phyloP scores from a whole-genome alignment of 148 eudicot species.

The Rhododendron kiyosumense region DNA sequence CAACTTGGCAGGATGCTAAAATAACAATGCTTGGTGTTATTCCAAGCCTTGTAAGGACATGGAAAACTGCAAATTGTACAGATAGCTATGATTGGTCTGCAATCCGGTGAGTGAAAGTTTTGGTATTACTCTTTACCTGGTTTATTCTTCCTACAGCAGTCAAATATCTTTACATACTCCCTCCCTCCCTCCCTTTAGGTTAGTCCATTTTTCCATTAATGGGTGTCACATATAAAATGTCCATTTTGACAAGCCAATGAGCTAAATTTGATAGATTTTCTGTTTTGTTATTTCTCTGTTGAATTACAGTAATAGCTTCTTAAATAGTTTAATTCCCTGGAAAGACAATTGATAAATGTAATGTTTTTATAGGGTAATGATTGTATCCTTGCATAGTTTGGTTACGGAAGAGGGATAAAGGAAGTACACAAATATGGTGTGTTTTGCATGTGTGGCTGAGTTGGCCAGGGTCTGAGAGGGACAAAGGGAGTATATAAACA shows the following conservation, averaged over 20 bases:
- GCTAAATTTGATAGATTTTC: not conserved
- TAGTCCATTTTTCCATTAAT: not conserved
- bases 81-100: conserved; percentile 84
- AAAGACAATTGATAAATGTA: not conserved
- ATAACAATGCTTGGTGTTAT: conserved; percentile 94
- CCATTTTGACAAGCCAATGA: not conserved
- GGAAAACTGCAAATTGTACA: conserved; percentile 67
- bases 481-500: not conserved
- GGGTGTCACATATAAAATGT: not conserved
- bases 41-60: conserved; percentile 88
- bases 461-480: not conserved
- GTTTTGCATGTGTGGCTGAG: not conserved
- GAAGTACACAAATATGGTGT: not conserved
- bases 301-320: not conserved
- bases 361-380: not conserved
- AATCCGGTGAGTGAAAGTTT: conserved; percentile 56
- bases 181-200: not conserved
- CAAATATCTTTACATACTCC: not conserved
- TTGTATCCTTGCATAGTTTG: not conserved
- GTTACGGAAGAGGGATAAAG: not conserved
- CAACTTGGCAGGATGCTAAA: conserved; percentile 68
- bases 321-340: not conserved
- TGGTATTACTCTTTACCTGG: not conserved
- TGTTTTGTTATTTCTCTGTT: not conserved
- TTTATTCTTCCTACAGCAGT: not conserved